phyloP scores from a whole-genome alignment of 1,139 yeast species.

The Candida dubliniensis region DNA sequence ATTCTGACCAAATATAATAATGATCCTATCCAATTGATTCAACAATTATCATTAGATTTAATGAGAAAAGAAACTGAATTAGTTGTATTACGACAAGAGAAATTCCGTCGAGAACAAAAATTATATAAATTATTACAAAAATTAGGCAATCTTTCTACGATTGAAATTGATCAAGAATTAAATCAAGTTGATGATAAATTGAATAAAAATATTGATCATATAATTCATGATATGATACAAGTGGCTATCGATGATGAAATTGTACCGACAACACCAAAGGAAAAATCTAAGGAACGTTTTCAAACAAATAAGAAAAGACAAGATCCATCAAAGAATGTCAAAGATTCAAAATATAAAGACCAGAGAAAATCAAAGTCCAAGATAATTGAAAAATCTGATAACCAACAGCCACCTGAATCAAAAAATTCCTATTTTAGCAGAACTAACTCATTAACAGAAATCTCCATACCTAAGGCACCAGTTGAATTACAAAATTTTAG shows the following conservation, averaged over 20 bases:
- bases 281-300: background rate
- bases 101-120: constrained; percentile 22
- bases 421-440: background rate
- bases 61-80: constrained; percentile 51
- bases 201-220: constrained; percentile 4
- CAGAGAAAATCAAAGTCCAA: background rate
- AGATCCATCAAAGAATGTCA: background rate
- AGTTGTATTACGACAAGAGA: constrained; percentile 37
- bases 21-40: constrained; percentile 43
- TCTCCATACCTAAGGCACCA: constrained; percentile 27
- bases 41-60: constrained; percentile 51
- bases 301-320: background rate
- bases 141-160: constrained; percentile 43
- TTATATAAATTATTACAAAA: constrained; percentile 42
- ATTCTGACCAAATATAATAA: constrained; percentile 28
- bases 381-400: background rate
- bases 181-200: constrained; percentile 2
- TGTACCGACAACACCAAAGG: background rate
- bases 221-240: constrained; percentile 6
- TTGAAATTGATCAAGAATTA: constrained; percentile 40
- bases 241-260: constrained; percentile 6
- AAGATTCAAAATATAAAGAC: background rate
- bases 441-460: background rate
- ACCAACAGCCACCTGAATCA: background rate
- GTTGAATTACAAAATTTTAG: constrained; percentile 41